Evolutionary conservation across 2,329 filamentous ascomycete genomes (phyloP).

Genomic region (Xylaria sp.): DNA sequence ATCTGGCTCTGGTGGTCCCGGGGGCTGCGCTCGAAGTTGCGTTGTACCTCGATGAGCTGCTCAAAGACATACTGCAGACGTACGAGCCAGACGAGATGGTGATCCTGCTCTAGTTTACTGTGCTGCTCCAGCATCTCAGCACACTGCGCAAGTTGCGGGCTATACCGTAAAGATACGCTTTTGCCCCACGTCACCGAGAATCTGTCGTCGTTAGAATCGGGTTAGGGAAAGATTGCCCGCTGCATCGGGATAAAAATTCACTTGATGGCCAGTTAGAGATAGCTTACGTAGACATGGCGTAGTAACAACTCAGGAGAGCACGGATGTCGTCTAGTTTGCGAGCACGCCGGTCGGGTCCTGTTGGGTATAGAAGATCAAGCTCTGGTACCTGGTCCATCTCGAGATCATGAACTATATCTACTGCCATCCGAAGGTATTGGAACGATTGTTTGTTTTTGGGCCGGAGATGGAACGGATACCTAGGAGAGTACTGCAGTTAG

Average conservation of each 20-base stretch:
- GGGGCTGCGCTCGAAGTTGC: slow-evolving; percentile 39
- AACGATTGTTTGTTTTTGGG: slow-evolving; percentile 60
- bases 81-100: slow-evolving; percentile 55
- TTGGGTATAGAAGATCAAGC: slow-evolving; percentile 33
- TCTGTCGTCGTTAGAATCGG: slow-evolving; percentile 43
- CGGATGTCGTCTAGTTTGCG: slow-evolving; percentile 56
- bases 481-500: slow-evolving; percentile 40
- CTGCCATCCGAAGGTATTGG: slow-evolving; percentile 63
- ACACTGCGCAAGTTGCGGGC: slow-evolving; percentile 56
- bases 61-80: slow-evolving; percentile 53
- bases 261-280: neutral
- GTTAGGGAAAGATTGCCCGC: neutral
- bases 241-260: neutral
- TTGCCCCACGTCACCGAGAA: slow-evolving; percentile 54
- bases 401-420: slow-evolving; percentile 61
- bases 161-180: slow-evolving; percentile 51
- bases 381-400: slow-evolving; percentile 57
- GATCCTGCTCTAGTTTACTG: slow-evolving; percentile 53
- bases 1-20: slow-evolving; percentile 49
- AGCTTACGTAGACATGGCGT: slow-evolving; percentile 55
- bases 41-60: slow-evolving; percentile 51
- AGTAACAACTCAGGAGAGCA: slow-evolving; percentile 59
- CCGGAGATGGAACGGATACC: slow-evolving; percentile 65
- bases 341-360: slow-evolving; percentile 34
- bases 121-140: slow-evolving; percentile 55